Evolutionary conservation across 805 yeast species (phyloP), one percentile per base, ranked within the genome.

Genomic region (Millerozyma acaciae): DNA sequence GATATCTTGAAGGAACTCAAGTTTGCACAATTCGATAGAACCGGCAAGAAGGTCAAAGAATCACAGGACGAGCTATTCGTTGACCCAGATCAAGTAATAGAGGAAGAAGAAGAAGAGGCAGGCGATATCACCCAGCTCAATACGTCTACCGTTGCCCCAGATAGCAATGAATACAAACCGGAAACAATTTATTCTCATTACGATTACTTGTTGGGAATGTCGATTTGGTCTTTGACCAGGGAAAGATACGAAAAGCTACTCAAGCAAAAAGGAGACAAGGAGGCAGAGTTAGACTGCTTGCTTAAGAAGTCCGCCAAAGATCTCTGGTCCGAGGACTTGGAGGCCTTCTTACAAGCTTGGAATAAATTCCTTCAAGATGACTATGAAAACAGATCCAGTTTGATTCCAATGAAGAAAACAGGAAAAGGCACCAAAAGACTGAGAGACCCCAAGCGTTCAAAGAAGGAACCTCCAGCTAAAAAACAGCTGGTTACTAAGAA

Each of bases 201-300:
- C 57, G 97, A 93, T 50, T 93, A 93, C 48, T 68, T 93, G 42
- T 68, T 93, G 33, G 94, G 93, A 34, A 84, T 93, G 96, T 76
- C 88, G 21, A 80, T 93, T 43, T 87, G 96, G 93, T 83, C 96
- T 23, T 75, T 93, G 52, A 90, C 98, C 1, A 73, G 71, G 38
- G 98, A 93, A 60, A 75, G 93, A 47, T 93, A 89, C 53, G 89
- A 86, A 49, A 80, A 75, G 45, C 65, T 93, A 44, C 64, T 88
- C 48, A 70, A 71, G 34, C 94, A 89, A 53, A 73, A 77, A 40
- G 85, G 78, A 36, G 80, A 67, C 16, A 82, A 80, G 49, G 90
- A 87, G 53, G 65, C 57, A 8, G 94, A 85, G 51, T 70, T 90
- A 47, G 80, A 76, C 28, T 54, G 51, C 1, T 67, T 93, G 45